Evolutionary conservation across 2,329 filamentous ascomycete genomes (phyloP).

Genomic region (Exophiala mesophila): DNA sequence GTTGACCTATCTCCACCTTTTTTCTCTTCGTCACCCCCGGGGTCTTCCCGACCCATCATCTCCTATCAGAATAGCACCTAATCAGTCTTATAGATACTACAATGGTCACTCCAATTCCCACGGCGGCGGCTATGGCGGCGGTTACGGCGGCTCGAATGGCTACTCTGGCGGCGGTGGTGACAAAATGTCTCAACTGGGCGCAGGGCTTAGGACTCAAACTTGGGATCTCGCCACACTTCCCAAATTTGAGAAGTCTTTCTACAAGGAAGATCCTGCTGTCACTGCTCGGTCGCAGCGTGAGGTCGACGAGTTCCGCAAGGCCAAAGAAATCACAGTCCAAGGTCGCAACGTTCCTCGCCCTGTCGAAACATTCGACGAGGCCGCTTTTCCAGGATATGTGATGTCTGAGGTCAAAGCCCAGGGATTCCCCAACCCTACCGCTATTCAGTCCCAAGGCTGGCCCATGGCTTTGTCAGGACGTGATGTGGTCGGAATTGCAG

Average conservation of each 20-base stretch:
- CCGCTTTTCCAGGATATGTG: constrained; percentile 92
- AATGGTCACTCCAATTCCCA: constrained; percentile 51
- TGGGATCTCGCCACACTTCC: constrained; percentile 79
- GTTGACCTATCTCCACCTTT: background rate
- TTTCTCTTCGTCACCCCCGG: background rate
- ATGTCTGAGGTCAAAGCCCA: constrained; percentile 98
- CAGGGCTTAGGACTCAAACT: constrained; percentile 77
- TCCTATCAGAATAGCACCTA: background rate
- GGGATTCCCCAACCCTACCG: constrained; percentile 86
- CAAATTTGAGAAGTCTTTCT: constrained; percentile 99
- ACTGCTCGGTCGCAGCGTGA: constrained; percentile 68
- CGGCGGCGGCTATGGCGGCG: constrained; percentile 43
- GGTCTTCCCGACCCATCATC: background rate
- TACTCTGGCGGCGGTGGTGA: constrained; percentile 68
- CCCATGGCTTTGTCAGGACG: constrained; percentile 98
- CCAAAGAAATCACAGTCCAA: constrained; percentile 77
- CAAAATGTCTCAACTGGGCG: constrained; percentile 87
- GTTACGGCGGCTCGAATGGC: constrained; percentile 49
- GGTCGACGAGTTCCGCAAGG: constrained; percentile 80
- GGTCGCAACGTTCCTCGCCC: constrained; percentile 83
- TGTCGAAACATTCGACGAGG: constrained; percentile 95
- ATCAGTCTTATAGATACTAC: constrained; percentile 31
- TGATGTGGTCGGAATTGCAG: constrained; percentile 97
- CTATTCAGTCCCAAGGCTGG: constrained; percentile 98
- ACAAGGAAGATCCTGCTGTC: constrained; percentile 88